phyloP scores from a whole-genome alignment of 2,329 filamentous ascomycete genomes.

The Pseudogymnoascus sp. region DNA sequence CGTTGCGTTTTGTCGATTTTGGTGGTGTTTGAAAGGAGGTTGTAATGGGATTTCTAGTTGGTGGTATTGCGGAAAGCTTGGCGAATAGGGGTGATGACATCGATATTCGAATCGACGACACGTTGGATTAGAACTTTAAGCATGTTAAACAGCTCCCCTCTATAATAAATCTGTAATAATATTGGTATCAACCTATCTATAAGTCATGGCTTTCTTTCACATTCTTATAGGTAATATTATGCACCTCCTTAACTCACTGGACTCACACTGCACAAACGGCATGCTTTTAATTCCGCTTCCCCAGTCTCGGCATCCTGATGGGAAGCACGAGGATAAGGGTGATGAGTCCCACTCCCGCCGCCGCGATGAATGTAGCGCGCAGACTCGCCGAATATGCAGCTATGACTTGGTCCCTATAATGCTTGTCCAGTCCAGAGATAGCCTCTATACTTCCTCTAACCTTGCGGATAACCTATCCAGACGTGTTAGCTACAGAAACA shows the following conservation, averaged over 20 bases:
- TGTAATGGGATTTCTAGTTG: neutral
- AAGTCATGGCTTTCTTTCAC: neutral
- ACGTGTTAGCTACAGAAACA: neutral
- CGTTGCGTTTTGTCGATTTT: neutral
- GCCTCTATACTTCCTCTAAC: conserved; percentile 50
- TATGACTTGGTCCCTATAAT: conserved; percentile 48
- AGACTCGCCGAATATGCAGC: conserved; percentile 47
- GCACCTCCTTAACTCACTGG: neutral
- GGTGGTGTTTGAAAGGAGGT: neutral
- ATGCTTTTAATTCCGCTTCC: conserved; percentile 32
- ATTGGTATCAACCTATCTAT: neutral
- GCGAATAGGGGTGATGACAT: neutral
- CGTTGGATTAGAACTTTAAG: neutral
- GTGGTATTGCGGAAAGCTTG: neutral
- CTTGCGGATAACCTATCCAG: conserved; percentile 37
- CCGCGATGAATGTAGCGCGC: conserved; percentile 36
- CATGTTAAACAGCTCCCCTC: neutral
- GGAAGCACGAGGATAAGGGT: conserved; percentile 42
- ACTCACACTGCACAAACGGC: neutral
- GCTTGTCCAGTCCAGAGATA: conserved; percentile 36
- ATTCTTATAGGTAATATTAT: neutral
- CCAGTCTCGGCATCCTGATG: conserved; percentile 47
- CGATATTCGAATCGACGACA: neutral
- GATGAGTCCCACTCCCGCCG: conserved; percentile 40
- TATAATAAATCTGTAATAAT: neutral